Conservation (phyloP, 129 eudicot species). For the Chrysanthemum lavandulifolium region DNA sequence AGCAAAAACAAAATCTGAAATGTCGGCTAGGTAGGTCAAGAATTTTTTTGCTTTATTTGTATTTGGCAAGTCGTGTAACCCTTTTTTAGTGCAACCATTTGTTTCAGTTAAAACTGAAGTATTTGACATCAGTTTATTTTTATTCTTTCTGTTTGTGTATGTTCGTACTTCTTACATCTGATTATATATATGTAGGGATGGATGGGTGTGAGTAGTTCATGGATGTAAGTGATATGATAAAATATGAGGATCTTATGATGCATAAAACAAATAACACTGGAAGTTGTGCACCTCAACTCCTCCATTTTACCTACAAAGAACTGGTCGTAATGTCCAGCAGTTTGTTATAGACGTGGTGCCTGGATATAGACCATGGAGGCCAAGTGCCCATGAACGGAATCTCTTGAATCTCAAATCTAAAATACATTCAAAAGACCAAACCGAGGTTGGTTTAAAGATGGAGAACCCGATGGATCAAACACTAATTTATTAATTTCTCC, state of each 20-base stretch:
- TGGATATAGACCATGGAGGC: conserved; percentile 70
- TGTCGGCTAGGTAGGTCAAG: too few species aligned
- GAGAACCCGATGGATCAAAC: conserved; percentile 50
- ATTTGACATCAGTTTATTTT: too few species aligned
- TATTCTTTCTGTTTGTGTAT: too few species aligned
- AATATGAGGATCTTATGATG: conserved; percentile 85
- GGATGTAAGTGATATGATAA: conserved; percentile 97
- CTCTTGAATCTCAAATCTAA: conserved; percentile 92
- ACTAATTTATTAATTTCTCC: conserved; percentile 63
- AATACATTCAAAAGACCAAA: conserved; percentile 70
- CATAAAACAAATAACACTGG: conserved; percentile 50
- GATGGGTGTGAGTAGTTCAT: conserved; percentile 94
- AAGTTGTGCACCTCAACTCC: conserved; percentile 46
- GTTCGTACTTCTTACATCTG: too few species aligned
- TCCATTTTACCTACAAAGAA: conserved; percentile 53
- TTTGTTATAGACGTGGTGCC: conserved; percentile 77
- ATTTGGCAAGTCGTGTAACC: too few species aligned
- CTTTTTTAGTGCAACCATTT: too few species aligned
- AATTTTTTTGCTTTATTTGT: too few species aligned
- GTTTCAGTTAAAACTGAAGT: too few species aligned
- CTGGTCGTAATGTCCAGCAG: conserved; percentile 56
- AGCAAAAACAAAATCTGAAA: too few species aligned
- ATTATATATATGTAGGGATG: conserved; percentile 49
- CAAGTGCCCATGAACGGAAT: conserved; percentile 93
- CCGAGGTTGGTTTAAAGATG: conserved; percentile 67